Base-by-base conservation (phyloP, 2,329 filamentous ascomycete species). In the Pseudogymnoascus sp. region DNA sequence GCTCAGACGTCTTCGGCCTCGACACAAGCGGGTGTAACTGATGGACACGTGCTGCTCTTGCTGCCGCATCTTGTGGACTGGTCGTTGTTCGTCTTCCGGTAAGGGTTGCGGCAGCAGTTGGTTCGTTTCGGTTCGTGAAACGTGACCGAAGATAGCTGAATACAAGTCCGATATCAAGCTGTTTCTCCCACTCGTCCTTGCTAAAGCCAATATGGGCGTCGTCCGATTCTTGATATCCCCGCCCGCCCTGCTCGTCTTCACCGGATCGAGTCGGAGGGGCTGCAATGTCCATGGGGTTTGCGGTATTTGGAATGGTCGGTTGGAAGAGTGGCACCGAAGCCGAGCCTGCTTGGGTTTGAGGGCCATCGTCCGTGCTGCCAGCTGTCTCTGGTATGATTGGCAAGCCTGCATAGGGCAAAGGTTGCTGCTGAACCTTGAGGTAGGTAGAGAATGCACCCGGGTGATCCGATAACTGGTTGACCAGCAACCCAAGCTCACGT, bases 391-490 rank as follows among this genome's bases (percentile, higher is more conserved):
- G 79, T 61, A 85, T 83, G 58, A 85, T 79, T 4, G 89, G 83
- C 50, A 95, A 81, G 5, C 90, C 91, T 17, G 90, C 90, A 71
- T 95, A 95, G 4, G 90, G 87, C 13, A 90, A 79, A 1, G 85
- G 77, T 71, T 80, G 80, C 66, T 86, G 79, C 67, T 87, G 82
- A 59, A 88, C 77, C 62, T 82, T 82, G 21, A 83, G 78, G 71
- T 95, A 96, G 0, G 90, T 90, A 11, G 86, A 89, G 72, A 97
- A 97, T 0, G 93, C 91, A 1, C 91, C 90, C 0, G 93, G 92
- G 65, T 96, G 89, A 63, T 90, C 89, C 29, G 90, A 90, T 57
- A 97, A 79, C 65, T 92, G 89, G 70, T 90, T 84, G 26, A 97
- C 88, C 11, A 97, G 78, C 33, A 90, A 77, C 8, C 92, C 93